Percentiles rank a stretch among this genome's conserved stretches.
Evolutionary conservation across 1,284 basidiomycete genomes (phyloP).

Genomic region (Apiotrichum veenhuisii): DNA sequence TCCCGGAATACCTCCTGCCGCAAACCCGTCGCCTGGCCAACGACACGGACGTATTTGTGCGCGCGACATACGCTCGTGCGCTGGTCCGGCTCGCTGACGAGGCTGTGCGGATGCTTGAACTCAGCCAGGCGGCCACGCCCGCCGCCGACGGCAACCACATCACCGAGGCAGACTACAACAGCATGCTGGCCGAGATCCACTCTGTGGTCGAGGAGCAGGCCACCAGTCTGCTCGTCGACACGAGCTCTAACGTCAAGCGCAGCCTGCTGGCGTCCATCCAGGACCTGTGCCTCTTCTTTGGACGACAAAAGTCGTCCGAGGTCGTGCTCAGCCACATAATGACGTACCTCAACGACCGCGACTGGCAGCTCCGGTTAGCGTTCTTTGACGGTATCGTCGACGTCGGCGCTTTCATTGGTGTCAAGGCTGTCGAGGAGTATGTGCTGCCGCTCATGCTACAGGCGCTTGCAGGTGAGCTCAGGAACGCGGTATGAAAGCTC

Average conservation of each 20-base stretch:
- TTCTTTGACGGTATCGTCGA: conserved; percentile 96
- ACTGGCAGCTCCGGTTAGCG: conserved; percentile 83
- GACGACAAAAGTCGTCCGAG: conserved; percentile 87
- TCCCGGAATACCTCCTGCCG: conserved; percentile 93
- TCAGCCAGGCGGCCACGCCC: conserved; percentile 72
- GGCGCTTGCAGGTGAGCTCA: conserved; percentile 71
- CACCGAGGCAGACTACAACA: conserved; percentile 79
- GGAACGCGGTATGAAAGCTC: neutral
- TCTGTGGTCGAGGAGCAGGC: conserved; percentile 82
- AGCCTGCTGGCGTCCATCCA: conserved; percentile 69
- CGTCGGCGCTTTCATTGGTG: conserved; percentile 87
- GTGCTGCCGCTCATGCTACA: conserved; percentile 93
- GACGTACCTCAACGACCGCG: conserved; percentile 93
- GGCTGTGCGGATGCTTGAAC: conserved; percentile 68
- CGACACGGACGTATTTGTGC: conserved; percentile 82
- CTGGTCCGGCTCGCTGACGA: conserved; percentile 79
- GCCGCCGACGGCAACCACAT: conserved; percentile 62
- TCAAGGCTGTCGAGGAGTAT: conserved; percentile 66
- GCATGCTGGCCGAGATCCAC: conserved; percentile 79
- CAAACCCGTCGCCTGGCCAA: conserved; percentile 76
- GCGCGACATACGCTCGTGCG: conserved; percentile 82
- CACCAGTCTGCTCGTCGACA: conserved; percentile 61
- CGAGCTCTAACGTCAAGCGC: conserved; percentile 55
- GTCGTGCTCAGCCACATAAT: conserved; percentile 95
- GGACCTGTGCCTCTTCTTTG: conserved; percentile 86